These are phyloP conservation scores for Trichosanthes cucumerina DNA, from an alignment of 306 rosid genomes.

Conservation along the genomic window DNA sequence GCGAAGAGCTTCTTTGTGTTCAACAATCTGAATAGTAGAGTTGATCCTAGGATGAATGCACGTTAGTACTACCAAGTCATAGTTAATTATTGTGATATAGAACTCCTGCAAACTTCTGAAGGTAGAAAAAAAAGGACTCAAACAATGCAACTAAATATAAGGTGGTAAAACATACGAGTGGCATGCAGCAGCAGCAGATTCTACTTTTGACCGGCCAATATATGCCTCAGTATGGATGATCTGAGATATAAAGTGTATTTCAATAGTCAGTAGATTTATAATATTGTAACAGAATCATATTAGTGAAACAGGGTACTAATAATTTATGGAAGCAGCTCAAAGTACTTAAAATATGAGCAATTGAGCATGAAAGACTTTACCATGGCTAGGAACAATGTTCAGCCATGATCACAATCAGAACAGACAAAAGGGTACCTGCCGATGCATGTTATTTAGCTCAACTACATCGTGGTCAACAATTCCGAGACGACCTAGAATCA, in stretches of 20 bases:
- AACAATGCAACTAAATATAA: neutral
- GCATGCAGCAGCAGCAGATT: constrained; percentile 83
- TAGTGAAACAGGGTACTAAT: neutral
- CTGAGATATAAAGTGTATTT: constrained; percentile 24
- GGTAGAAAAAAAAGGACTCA: constrained; percentile 10
- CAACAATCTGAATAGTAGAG: constrained; percentile 69
- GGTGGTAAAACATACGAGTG: constrained; percentile 40
- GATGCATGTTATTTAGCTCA: constrained; percentile 92
- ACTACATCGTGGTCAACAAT: constrained; percentile 86
- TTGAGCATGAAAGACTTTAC: neutral
- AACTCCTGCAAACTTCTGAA: neutral
- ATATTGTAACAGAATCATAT: neutral
- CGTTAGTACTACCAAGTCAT: constrained; percentile 16
- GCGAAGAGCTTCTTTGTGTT: constrained; percentile 71
- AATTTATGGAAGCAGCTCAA: neutral
- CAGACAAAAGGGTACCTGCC: constrained; percentile 54
- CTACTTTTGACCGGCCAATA: constrained; percentile 87
- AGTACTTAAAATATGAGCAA: neutral
- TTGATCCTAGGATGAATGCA: constrained; percentile 46
- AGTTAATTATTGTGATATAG: neutral
- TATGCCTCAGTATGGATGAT: constrained; percentile 76
- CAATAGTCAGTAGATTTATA: neutral
- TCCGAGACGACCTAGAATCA: constrained; percentile 60
- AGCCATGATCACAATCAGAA: neutral
- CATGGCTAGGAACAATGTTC: neutral